These are phyloP conservation scores for Teunomyces gatunensis DNA, from an alignment of 805 yeast species.

Conservation along the genomic window DNA sequence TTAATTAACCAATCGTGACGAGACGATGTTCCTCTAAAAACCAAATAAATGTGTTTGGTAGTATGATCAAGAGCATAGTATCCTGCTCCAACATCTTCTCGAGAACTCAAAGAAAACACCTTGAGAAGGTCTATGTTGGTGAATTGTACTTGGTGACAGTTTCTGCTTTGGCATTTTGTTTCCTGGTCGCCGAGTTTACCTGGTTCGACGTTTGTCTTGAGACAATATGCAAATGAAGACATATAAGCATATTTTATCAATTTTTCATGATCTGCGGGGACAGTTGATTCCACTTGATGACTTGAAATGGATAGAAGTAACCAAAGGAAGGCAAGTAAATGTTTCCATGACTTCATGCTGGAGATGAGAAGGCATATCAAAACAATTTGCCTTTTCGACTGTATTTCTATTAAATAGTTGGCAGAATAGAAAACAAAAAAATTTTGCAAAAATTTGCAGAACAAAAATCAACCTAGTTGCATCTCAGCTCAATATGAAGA, in stretches of 20 bases:
- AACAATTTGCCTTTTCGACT: neutral
- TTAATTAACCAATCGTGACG: conserved; percentile 63
- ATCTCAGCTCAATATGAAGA: conserved; percentile 42
- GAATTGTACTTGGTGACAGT: conserved; percentile 21
- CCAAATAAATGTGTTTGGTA: conserved; percentile 43
- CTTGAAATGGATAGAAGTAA: neutral
- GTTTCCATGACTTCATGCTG: neutral
- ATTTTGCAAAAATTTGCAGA: neutral
- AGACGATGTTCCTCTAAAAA: conserved; percentile 64
- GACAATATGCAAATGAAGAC: conserved; percentile 38
- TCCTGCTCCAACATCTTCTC: conserved; percentile 54
- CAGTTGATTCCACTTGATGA: neutral
- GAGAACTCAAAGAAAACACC: conserved; percentile 39
- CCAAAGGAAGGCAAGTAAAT: neutral
- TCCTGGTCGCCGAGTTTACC: conserved; percentile 22
- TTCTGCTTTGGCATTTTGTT: conserved; percentile 21
- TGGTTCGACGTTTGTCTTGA: conserved; percentile 24
- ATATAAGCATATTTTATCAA: conserved; percentile 33
- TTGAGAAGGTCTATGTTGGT: conserved; percentile 33
- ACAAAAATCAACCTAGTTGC: conserved; percentile 16
- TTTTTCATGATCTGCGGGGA: conserved; percentile 16
- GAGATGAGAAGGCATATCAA: neutral
- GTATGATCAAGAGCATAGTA: conserved; percentile 49
- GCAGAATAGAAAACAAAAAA: neutral
- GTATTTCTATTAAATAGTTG: neutral